A percentile compares a stretch with the other conserved stretches of the same genome.
Evolutionary conservation across 257 asterid genomes (phyloP).

Genomic region (Gentiana macrophylla): DNA sequence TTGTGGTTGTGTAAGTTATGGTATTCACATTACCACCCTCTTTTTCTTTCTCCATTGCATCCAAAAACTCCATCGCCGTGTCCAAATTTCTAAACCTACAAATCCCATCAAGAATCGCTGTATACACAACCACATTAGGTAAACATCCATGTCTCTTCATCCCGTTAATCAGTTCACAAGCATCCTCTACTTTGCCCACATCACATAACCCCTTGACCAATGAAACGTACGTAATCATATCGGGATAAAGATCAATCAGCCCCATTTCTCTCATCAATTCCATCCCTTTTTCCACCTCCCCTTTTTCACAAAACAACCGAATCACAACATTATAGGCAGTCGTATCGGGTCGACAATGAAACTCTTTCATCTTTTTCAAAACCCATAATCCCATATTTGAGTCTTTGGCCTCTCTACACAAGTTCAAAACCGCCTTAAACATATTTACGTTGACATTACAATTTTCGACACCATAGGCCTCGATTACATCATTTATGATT

Average conservation of each 20-base stretch:
- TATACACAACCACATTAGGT: constrained; percentile 54
- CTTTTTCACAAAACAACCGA: constrained; percentile 43
- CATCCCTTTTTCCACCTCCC: constrained; percentile 42
- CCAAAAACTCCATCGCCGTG: constrained; percentile 47
- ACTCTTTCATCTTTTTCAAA: constrained; percentile 70
- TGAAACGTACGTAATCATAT: constrained; percentile 46
- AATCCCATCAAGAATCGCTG: constrained; percentile 59
- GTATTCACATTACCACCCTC: constrained; percentile 46
- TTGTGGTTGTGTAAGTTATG: constrained; percentile 59
- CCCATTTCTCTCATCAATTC: constrained; percentile 72
- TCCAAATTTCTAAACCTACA: constrained; percentile 53
- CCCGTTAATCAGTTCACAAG: constrained; percentile 34
- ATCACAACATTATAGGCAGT: constrained; percentile 65
- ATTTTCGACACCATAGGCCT: constrained; percentile 43
- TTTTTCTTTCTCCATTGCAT: constrained; percentile 53
- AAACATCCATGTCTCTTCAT: constrained; percentile 61
- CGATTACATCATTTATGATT: constrained; percentile 36
- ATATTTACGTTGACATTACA: constrained; percentile 35
- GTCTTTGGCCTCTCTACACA: constrained; percentile 71
- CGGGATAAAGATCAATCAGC: constrained; percentile 57
- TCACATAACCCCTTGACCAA: constrained; percentile 58
- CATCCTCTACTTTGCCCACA: constrained; percentile 58
- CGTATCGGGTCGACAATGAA: constrained; percentile 55
- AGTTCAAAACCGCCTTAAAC: constrained; percentile 63
- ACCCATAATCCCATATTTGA: constrained; percentile 60